Evolutionary conservation across 2,329 filamentous ascomycete genomes (phyloP).

Genomic region (Neospermospora avenae): DNA sequence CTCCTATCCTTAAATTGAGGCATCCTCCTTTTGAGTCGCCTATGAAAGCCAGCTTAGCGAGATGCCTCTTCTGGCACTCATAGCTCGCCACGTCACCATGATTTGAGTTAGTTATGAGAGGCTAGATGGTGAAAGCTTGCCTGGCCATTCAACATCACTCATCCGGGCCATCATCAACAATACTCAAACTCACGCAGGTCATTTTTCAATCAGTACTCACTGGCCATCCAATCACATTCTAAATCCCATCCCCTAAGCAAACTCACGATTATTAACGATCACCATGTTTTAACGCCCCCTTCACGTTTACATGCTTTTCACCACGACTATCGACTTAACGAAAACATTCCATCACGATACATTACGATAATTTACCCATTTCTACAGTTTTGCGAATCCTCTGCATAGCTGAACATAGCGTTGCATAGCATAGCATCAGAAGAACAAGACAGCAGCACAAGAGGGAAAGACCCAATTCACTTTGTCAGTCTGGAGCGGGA

Average conservation of each 20-base stretch:
- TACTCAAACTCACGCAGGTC: not conserved
- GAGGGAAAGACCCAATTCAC: not conserved
- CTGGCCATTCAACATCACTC: not conserved
- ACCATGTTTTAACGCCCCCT: slow-evolving; percentile 2
- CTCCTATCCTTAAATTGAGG: not conserved
- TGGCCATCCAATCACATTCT: not conserved
- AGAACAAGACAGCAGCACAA: not conserved
- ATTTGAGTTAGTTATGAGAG: not conserved
- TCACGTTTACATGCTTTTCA: not conserved
- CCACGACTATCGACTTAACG: not conserved
- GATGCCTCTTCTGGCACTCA: not conserved
- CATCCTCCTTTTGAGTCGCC: not conserved
- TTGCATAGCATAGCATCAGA: not conserved
- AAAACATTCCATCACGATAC: not conserved
- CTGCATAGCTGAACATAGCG: not conserved
- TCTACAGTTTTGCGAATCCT: not conserved
- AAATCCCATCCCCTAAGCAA: not conserved
- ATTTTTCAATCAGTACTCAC: not conserved
- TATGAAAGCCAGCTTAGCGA: not conserved
- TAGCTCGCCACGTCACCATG: not conserved
- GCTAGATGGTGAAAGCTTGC: not conserved
- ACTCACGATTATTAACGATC: not conserved
- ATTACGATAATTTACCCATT: not conserved
- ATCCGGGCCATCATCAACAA: not conserved
- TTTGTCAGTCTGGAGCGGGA: not conserved